Percentiles rank a stretch among this genome's conserved stretches.
Conservation (phyloP, 129 eudicot genomes). For the Helichrysum umbraculigerum region DNA sequence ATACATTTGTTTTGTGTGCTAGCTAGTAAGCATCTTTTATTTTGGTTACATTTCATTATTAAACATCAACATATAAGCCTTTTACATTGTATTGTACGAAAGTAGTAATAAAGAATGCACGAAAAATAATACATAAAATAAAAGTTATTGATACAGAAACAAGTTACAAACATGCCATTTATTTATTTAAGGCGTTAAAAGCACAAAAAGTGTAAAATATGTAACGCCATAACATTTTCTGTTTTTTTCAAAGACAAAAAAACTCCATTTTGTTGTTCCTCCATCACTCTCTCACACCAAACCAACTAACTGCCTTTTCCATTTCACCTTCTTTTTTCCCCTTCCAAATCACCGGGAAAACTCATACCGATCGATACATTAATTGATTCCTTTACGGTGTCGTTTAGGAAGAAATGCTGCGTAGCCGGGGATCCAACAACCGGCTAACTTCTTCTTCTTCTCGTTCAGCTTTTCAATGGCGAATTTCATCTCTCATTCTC, state of each 20-base stretch:
- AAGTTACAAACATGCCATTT: neutral
- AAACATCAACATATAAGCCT: too few relatives aligned
- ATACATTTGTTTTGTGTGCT: too few relatives aligned
- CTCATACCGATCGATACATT: neutral
- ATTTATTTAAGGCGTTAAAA: neutral
- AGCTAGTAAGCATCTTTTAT: too few relatives aligned
- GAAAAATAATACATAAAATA: too few relatives aligned
- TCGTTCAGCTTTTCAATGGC: constrained; percentile 48
- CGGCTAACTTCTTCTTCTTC: constrained; percentile 38
- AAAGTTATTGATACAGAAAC: too few relatives aligned
- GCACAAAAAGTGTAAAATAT: neutral
- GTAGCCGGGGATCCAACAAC: constrained; percentile 59
- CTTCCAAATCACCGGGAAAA: neutral
- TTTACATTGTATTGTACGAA: too few relatives aligned
- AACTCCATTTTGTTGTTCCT: constrained; percentile 21
- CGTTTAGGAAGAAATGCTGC: constrained; percentile 47
- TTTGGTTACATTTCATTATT: too few relatives aligned
- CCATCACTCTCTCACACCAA: constrained; percentile 28
- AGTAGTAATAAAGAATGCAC: too few relatives aligned
- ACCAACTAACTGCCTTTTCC: constrained; percentile 18
- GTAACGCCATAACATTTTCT: neutral
- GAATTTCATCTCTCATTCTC: constrained; percentile 49
- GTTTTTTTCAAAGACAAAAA: neutral
- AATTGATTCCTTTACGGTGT: neutral
- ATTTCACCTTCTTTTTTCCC: neutral